Percentiles rank a stretch among this genome's conserved stretches.
Evolutionary conservation across 2,329 filamentous ascomycete species (phyloP).

Genomic region (Aureobasidium mangrovei): DNA sequence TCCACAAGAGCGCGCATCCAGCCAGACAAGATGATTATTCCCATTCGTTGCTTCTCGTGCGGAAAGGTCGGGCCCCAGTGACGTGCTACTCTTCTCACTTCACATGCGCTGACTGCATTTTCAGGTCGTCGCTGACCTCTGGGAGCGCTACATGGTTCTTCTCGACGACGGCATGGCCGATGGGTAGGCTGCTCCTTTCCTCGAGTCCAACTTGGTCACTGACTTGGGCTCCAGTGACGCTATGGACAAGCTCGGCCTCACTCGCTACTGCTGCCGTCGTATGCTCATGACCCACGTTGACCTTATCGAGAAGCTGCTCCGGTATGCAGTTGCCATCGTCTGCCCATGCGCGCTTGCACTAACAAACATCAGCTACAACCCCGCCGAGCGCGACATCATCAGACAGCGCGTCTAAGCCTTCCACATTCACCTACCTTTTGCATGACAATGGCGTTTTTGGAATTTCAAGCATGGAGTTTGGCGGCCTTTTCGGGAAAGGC

Average conservation of each 20-base stretch:
- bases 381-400: conserved; percentile 31
- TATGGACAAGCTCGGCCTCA: conserved; percentile 88
- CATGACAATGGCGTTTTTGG: no score
- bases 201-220: background rate
- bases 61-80: conserved; percentile 63
- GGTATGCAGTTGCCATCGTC: conserved; percentile 47
- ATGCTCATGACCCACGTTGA: conserved; percentile 99
- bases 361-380: conserved; percentile 26
- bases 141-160: conserved; percentile 88
- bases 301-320: conserved; percentile 93
- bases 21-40: conserved; percentile 72
- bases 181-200: conserved; percentile 19
- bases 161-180: conserved; percentile 57
- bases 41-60: conserved; percentile 96
- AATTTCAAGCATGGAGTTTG: no score
- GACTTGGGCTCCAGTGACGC: conserved; percentile 58
- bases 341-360: background rate
- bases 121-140: conserved; percentile 92
- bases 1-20: background rate
- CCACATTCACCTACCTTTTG: no score
- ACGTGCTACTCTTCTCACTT: background rate
- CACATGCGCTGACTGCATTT: conserved; percentile 4
- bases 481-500: no score
- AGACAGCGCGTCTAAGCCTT: conserved; percentile 3
- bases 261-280: conserved; percentile 94